Evolutionary conservation across 1,284 basidiomycete species (phyloP), one percentile per base, ranked within the genome.

Genomic region (Pholiota adiposa): DNA sequence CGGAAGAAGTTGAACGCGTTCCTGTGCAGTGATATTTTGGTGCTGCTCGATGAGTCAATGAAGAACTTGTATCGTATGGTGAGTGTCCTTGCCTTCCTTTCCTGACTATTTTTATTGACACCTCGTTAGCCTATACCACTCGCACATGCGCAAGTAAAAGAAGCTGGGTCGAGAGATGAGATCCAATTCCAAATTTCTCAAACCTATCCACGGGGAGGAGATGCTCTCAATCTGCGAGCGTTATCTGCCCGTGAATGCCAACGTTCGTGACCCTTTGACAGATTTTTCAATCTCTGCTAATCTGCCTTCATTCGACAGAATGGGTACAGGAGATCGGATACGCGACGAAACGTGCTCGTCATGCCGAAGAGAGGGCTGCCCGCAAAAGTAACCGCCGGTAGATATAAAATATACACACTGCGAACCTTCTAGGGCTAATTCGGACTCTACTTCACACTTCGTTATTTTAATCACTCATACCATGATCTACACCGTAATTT

Each of bases 21-120:
- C 70, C 72, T 94, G 60, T 94, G 92, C 67, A 93, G 83, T 67
- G 92, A 95, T 68, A 89, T 94, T 48, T 70, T 95, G 40, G 87
- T 95, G 1, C 77, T 96, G 46, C 88, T 91, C 12, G 90, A 94
- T 65, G 86, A 87, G 31, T 72, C 73, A 2, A 83, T 83, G 23
- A 85, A 83, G 63, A 85, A 85, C 9, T 72, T 96, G 12, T 96
- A 96, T 72, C 85, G 90, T 41, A 91, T 94, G 86, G 93, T 94
- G 60, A 67, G 87, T 78, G 44, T 63, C 16, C 58, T 49, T 33
- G 33, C 33, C 21, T 18, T n/a, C n/a, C n/a, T 16, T 18, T 46
- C 54, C 34, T 41, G 8, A 9, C 6, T 36, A 18, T 49, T 21
- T 54, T 51, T 41, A 29, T 21, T 48, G 38, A 58, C 40, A 34